Conservation (phyloP, 495 filamentous ascomycete genomes). For the Articulospora tetracladia region DNA sequence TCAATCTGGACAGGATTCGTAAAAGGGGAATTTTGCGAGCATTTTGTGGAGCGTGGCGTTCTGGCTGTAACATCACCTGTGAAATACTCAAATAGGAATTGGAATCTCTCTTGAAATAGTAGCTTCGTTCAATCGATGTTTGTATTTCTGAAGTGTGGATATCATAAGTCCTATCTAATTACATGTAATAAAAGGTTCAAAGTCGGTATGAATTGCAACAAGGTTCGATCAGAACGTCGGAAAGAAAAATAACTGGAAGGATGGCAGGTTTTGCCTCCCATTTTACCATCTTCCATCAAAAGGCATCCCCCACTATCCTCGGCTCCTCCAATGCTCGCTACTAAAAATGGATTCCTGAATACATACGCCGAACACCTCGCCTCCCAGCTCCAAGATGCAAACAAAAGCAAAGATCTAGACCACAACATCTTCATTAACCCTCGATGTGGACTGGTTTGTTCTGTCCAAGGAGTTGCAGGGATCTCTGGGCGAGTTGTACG, state of each 20-base stretch:
- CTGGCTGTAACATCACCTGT: neutral
- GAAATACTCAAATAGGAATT: too few species aligned
- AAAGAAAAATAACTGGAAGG: slow-evolving; percentile 10
- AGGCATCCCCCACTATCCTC: slow-evolving; percentile 9
- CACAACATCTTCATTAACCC: slow-evolving; percentile 30
- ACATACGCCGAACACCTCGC: slow-evolving; percentile 29
- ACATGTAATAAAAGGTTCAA: slow-evolving; percentile 24
- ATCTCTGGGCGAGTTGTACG: slow-evolving; percentile 84
- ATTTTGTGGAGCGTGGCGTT: slow-evolving; percentile 13
- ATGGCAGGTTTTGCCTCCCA: slow-evolving; percentile 7
- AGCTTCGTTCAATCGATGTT: neutral
- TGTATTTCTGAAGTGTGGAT: slow-evolving; percentile 17
- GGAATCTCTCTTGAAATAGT: too few species aligned
- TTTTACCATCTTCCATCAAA: slow-evolving; percentile 3
- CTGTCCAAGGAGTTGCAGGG: slow-evolving; percentile 78
- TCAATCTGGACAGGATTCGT: slow-evolving; percentile 21
- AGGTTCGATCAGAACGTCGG: slow-evolving; percentile 19
- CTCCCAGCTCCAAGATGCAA: slow-evolving; percentile 21
- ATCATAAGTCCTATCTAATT: slow-evolving; percentile 30
- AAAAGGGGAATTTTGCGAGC: neutral
- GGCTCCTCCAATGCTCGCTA: slow-evolving; percentile 27
- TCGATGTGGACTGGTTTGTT: slow-evolving; percentile 51
- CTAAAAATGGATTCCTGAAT: slow-evolving; percentile 17
- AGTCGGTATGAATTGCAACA: slow-evolving; percentile 24
- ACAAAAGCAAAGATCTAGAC: slow-evolving; percentile 21